These are phyloP conservation scores for Hymenoscyphus albidus DNA, from an alignment of 2,329 filamentous ascomycete genomes.

Conservation along the genomic window DNA sequence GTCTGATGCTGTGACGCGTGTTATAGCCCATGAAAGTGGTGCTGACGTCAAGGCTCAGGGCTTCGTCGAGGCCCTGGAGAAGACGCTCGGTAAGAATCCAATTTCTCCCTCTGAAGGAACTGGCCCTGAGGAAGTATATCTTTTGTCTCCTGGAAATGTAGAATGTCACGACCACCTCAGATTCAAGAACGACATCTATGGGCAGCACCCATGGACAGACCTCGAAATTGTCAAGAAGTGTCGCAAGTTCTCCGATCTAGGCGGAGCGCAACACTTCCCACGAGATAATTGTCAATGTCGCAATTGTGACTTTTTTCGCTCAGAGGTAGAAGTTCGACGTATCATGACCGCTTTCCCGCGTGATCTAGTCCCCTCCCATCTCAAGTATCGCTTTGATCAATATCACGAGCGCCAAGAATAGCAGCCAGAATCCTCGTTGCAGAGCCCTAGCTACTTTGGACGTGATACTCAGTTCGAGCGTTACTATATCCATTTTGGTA, in stretches of 20 bases:
- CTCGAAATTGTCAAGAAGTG: no score
- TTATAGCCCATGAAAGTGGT: neutral
- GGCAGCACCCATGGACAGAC: neutral
- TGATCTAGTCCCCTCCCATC: neutral
- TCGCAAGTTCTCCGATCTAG: no score
- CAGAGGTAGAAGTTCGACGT: neutral
- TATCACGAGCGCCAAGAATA: neutral
- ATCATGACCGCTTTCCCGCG: neutral
- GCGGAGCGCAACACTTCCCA: neutral
- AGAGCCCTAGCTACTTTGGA: neutral
- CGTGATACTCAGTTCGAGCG: neutral
- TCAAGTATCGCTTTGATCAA: neutral
- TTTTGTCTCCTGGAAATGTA: neutral
- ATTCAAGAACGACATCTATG: neutral
- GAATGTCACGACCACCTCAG: neutral
- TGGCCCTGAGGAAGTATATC: neutral
- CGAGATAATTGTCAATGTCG: neutral
- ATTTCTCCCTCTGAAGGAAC: neutral
- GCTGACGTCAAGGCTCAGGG: neutral
- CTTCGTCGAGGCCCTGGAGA: neutral
- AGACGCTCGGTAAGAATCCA: neutral
- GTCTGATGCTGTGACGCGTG: neutral
- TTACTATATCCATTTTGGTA: neutral
- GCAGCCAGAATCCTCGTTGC: neutral
- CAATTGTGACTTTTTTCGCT: neutral